Conservation (phyloP, 768 basidiomycete species). For the Tulasnella sp. region DNA sequence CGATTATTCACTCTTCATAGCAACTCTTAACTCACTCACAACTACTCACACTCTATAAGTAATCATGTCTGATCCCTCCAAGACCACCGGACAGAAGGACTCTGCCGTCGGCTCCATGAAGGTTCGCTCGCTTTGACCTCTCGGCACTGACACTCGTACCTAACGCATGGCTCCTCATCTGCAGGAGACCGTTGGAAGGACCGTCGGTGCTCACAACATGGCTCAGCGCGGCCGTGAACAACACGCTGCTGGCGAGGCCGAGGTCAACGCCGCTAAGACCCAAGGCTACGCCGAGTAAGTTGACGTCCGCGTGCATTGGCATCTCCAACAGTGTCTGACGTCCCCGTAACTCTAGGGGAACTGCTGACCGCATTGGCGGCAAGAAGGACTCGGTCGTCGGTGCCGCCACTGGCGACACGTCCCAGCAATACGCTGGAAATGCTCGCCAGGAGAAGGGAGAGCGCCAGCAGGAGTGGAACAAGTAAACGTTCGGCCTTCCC, state of each 20-base stretch:
- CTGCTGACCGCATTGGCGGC: conserved; percentile 51
- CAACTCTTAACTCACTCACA: neutral
- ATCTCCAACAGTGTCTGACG: neutral
- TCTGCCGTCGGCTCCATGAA: neutral
- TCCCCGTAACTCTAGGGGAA: conserved; percentile 42
- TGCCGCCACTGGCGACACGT: conserved; percentile 57
- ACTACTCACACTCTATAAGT: neutral
- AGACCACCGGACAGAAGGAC: conserved; percentile 19
- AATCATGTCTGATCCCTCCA: neutral
- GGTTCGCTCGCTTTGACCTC: neutral
- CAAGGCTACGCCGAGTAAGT: conserved; percentile 41
- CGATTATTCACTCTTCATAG: neutral
- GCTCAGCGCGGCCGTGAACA: conserved; percentile 38
- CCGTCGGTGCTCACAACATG: conserved; percentile 4
- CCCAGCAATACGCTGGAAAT: conserved; percentile 50
- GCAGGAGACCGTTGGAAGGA: conserved; percentile 11
- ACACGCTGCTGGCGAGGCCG: conserved; percentile 52
- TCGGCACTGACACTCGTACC: neutral
- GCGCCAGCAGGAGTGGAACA: conserved; percentile 19
- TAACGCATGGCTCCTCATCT: neutral
- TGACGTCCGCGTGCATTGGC: neutral
- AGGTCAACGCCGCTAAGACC: conserved; percentile 47
- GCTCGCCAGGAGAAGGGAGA: conserved; percentile 21
- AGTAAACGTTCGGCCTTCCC: neutral
- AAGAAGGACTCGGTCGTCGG: conserved; percentile 61